Base-by-base conservation (phyloP, 257 asterid species). In the Fraxinus quadrangulata region DNA sequence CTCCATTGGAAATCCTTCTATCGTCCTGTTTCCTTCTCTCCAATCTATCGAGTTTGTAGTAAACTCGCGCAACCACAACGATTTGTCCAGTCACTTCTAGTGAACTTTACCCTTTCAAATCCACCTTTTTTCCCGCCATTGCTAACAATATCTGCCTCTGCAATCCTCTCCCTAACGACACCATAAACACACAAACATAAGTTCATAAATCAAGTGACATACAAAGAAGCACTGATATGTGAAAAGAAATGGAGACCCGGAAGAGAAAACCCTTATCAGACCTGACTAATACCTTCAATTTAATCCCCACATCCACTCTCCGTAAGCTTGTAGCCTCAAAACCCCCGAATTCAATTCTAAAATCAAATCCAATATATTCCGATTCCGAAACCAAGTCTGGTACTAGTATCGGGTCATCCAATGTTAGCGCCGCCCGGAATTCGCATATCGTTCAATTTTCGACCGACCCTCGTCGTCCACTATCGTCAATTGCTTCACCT, bases 401-500 rank as follows among this genome's bases (percentile, higher is more conserved):
- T 59, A 73, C 89, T 28, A 90, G 93, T 75, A 86, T 88, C 73
- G 94, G 89, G 24, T 88, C 88, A 7, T 85, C 86, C 79, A 78
- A 81, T 76, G 74, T 77, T 36, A 73, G 76, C 71, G 78, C 77
- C 77, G 24, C 77, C 42, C 66, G 74, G 61, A 78, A 45, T 76
- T 73, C 83, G 45, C 80, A 71, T 67, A 28, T 72, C 42, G 78
- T 73, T 72, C 90, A 37, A 42, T 87, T 85, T 75, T 82, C 82
- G 12, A 78, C 73, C 31, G 13, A 59, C 14, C 85, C 88, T 19
- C 21, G 54, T 13, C 77, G 42, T 70, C 81, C 75, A 45, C 59
- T 21, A 70, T 54, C 81, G 81, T 78, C 84, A 12, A 54, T 72
- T 17, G 23, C 79, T 24, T 26, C 75, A 71, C 72, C 65, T 40